Base-by-base conservation (phyloP, 441 rosid genomes). In the Flueggea neowawraea region DNA sequence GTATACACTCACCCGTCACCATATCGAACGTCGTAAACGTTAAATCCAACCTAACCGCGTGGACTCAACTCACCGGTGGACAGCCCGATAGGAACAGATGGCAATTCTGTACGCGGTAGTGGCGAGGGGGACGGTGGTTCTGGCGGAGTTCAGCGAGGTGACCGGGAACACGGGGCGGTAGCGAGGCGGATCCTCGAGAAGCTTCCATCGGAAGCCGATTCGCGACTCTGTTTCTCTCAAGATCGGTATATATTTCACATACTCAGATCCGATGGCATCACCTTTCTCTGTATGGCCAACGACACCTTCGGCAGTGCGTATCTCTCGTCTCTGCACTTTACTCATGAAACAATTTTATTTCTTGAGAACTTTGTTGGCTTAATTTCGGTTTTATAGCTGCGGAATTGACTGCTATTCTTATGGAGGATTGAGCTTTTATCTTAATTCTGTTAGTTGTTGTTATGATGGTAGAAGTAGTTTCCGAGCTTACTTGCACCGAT, bases 101-200 rank as follows among this genome's bases (percentile, higher is more conserved):
- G 98, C 95, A 86, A 91, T 95, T 56, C 52, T 89, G 1, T 91
- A 91, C 67, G 92, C 97, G 41, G 84, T 85, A 65, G 99, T 95
- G 73, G 95, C 98, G 43, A 78, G 97, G 43, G 96, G 90, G 31
- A 89, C 95, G 71, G 96, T 91, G 61, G 93, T 89, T 11, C 76
- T 95, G 59, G 94, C 98, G 22, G 98, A 95, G 75, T 95, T 91
- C 83, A 91, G 95, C 76, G 99, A 92, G 50, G 97, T 88, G 55
- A 84, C 96, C 6, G 98, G 99, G 49, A 95, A 95, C 78, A 66
- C 90, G 1, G 98, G 54, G 91, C 98, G 8, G 90, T 95, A 33
- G 83, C 84, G 6, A 72, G 99, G 16, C 79, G 97, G 80, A 86
- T 95, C 70, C 80, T 95, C 28, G 96, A 94, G 86, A 95, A 88